Evolutionary conservation across 2,329 filamentous ascomycete genomes (phyloP).

Genomic region (Orbilia oligospora): DNA sequence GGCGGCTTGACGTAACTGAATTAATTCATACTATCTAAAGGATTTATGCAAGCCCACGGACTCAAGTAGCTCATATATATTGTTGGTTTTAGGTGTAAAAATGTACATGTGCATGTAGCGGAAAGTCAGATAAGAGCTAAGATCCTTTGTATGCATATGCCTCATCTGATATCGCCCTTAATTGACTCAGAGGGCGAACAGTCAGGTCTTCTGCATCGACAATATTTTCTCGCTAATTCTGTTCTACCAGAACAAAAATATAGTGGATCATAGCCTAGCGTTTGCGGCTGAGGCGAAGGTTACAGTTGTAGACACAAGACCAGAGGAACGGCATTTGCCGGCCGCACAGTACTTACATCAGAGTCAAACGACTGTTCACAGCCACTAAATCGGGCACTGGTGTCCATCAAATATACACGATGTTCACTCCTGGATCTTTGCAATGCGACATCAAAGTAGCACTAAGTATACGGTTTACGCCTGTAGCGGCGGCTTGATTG

Average conservation of each 20-base stretch:
- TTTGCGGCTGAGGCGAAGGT: constrained; percentile 13
- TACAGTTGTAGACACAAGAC: constrained; percentile 8
- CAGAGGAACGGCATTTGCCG: constrained; percentile 8
- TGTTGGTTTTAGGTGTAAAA: not conserved
- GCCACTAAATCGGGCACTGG: not conserved
- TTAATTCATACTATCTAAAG: not conserved
- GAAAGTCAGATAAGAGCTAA: not conserved
- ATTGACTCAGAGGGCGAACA: constrained; percentile 6
- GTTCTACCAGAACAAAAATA: constrained; percentile 8
- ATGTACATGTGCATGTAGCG: not conserved
- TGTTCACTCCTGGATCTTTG: not conserved
- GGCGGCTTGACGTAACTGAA: constrained; percentile 44
- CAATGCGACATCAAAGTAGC: not conserved
- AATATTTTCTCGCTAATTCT: not conserved
- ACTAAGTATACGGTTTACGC: not conserved
- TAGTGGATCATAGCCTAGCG: constrained; percentile 1
- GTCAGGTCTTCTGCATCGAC: not conserved
- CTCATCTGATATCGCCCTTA: constrained; percentile 15
- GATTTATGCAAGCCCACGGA: constrained; percentile 12
- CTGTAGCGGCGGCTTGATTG: constrained; percentile 9
- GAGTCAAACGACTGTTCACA: not conserved
- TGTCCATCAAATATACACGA: not conserved
- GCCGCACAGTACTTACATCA: not conserved
- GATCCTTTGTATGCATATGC: not conserved
- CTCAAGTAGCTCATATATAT: not conserved